Evolutionary conservation across 176 grass and related monocot species (phyloP), one percentile per base, ranked within the genome.

Genomic region (Phragmites australis): DNA sequence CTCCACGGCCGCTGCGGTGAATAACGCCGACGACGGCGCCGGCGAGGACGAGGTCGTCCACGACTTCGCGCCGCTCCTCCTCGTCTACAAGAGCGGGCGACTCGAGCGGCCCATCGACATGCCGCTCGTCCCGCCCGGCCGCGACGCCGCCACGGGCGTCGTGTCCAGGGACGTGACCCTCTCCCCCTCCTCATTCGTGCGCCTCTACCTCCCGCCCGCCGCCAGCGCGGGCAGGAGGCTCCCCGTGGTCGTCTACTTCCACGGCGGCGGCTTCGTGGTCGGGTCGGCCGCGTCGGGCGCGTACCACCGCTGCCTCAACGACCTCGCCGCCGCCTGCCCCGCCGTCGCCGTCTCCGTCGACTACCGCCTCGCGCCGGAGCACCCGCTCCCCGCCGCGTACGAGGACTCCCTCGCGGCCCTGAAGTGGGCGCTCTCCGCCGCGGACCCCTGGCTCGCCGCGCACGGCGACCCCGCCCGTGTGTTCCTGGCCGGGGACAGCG

Each of bases 241-340:
- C 75, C 75, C 80, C 22, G 62, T 91, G 48, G 1, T 91, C 2
- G 70, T 91, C 9, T 91, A 91, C 64, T 91, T 87, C 89, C 89
- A 87, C 46, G 85, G 84, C 40, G 85, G 87, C 2, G 81, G 87
- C 14, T 89, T 88, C 76, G 76, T 89, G 61, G 75, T 84, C 44
- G 87, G 76, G 4, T 91, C 89, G 14, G 70, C 89, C 9, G 71
- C 52, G 63, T 48, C 75, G 0, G 62, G 39, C 0, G 51, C 70
- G 17, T 81, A 91, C 69, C 89, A 91, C 81, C 68, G 63, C 48
- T 87, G 41, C 81, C 85, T 91, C 9, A 91, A 91, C 54, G 65
- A 80, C 76, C 85, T 87, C 47, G 40, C 64, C 9, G 61, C 76
- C 6, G 52, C 76, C 0, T 80, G 81, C 69, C 25, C 30, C 4